These are phyloP conservation scores for Tetrapisispora taiwanensis DNA, from an alignment of 805 yeast genomes.

Conservation along the genomic window DNA sequence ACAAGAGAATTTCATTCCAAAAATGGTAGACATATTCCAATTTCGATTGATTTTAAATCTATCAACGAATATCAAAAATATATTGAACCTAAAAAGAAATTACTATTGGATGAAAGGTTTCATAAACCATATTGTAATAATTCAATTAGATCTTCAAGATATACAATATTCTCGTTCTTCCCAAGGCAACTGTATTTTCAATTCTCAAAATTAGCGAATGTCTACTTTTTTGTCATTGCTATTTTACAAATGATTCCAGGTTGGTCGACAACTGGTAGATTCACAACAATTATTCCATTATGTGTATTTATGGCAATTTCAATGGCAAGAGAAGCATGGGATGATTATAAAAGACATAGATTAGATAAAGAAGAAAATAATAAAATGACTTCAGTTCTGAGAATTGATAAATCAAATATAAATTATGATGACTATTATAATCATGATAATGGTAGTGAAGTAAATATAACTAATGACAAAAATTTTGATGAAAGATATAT, in stretches of 20 bases:
- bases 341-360: conserved; percentile 79
- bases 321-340: conserved; percentile 86
- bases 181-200: conserved; percentile 88
- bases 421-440: background rate
- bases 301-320: conserved; percentile 80
- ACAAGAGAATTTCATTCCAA: conserved; percentile 42
- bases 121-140: conserved; percentile 53
- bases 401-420: background rate
- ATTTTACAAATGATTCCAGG: conserved; percentile 92
- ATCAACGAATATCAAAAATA: conserved; percentile 15
- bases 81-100: conserved; percentile 12
- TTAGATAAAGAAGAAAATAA: conserved; percentile 81
- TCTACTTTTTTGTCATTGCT: conserved; percentile 82
- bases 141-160: conserved; percentile 75
- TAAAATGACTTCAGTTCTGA: conserved; percentile 18
- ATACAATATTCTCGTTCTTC: conserved; percentile 66
- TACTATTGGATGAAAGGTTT: conserved; percentile 57
- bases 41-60: conserved; percentile 35
- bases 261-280: conserved; percentile 95
- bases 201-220: conserved; percentile 84
- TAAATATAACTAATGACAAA: background rate
- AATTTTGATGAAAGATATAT: background rate
- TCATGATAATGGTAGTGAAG: background rate
- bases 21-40: conserved; percentile 70
- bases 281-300: conserved; percentile 86